These are phyloP conservation scores for Nidula niveotomentosa DNA, from an alignment of 1,284 basidiomycete species.

Conservation along the genomic window DNA sequence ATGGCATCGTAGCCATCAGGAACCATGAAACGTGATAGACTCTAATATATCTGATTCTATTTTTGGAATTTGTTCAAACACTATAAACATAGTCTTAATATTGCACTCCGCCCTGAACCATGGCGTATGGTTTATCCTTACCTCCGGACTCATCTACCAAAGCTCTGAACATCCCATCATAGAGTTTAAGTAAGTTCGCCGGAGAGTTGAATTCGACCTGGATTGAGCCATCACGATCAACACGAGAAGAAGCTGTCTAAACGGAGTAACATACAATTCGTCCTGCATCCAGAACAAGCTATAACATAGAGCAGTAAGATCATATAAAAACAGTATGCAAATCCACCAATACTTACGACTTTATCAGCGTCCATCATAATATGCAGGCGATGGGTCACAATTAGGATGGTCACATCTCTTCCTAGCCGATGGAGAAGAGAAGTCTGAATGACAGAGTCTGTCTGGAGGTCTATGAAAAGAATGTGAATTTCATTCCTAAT, in stretches of 20 bases:
- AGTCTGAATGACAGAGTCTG: constrained; percentile 44
- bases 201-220: constrained; percentile 43
- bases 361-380: constrained; percentile 53
- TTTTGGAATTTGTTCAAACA: too few species aligned
- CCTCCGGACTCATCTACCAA: constrained; percentile 38
- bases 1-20: too few species aligned
- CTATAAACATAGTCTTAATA: too few species aligned
- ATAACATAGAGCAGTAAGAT: constrained; percentile 3
- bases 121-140: neutral
- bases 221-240: neutral
- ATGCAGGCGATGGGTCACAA: constrained; percentile 57
- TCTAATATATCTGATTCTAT: too few species aligned
- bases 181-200: constrained; percentile 37
- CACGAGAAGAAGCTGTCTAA: neutral
- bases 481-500: constrained; percentile 5
- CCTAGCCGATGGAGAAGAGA: constrained; percentile 44
- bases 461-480: constrained; percentile 34
- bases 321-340: constrained; percentile 7
- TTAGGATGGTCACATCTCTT: constrained; percentile 46
- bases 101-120: too few species aligned
- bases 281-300: constrained; percentile 34
- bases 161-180: constrained; percentile 36
- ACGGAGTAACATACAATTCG: constrained; percentile 14
- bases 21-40: too few species aligned
- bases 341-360: constrained; percentile 22